A percentile compares a stretch with the other conserved stretches of the same genome.
phyloP scores from a whole-genome alignment of 2,329 filamentous ascomycete species.

The Sporothrix euskadiensis region DNA sequence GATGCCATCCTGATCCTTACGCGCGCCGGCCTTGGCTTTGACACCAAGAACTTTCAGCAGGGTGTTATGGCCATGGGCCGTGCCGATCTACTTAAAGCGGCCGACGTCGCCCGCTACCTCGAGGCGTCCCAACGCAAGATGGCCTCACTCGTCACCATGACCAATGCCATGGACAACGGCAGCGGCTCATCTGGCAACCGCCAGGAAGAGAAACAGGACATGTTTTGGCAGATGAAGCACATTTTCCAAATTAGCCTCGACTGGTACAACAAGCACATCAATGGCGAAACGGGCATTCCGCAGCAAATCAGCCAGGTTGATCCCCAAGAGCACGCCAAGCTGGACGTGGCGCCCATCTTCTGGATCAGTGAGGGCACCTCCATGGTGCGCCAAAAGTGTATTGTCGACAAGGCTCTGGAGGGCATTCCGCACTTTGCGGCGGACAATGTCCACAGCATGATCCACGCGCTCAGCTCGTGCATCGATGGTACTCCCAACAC shows the following conservation, averaged over 20 bases:
- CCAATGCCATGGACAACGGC: background rate
- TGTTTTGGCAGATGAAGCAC: conserved; percentile 32
- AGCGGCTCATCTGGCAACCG: background rate
- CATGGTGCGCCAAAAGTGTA: background rate
- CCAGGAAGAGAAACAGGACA: conserved; percentile 24
- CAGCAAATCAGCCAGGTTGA: conserved; percentile 1
- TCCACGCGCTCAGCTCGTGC: conserved; percentile 13
- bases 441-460: conserved; percentile 11
- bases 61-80: background rate
- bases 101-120: conserved; percentile 29
- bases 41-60: conserved; percentile 28
- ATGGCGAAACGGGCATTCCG: background rate
- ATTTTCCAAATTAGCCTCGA: conserved; percentile 27
- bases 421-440: background rate
- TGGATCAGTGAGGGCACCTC: conserved; percentile 23
- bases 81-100: conserved; percentile 24
- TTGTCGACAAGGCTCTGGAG: background rate
- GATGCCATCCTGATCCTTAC: conserved; percentile 32
- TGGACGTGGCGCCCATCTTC: conserved; percentile 22
- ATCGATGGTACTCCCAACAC: background rate
- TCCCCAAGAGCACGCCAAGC: conserved; percentile 3
- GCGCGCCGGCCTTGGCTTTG: conserved; percentile 26
- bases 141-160: conserved; percentile 21
- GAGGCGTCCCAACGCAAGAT: conserved; percentile 29
- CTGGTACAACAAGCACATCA: conserved; percentile 29